Base-by-base conservation (phyloP, 2,329 filamentous ascomycete species). In the Alternaria panax region DNA sequence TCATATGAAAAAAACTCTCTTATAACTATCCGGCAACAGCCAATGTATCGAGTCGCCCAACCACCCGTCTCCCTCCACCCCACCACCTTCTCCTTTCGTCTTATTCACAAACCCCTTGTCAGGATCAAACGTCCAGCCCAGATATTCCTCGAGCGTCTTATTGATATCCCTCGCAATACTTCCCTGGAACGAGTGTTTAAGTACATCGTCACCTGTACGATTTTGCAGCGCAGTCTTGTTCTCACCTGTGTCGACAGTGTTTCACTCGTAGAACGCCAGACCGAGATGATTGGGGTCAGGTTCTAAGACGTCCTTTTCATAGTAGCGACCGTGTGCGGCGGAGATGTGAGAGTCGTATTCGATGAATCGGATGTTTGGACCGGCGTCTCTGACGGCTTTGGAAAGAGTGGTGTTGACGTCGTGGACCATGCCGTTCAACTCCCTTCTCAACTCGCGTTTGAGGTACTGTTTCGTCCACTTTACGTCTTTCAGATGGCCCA, bases 191-290 rank as follows among this genome's bases (percentile, higher is more conserved):
- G 62, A 69, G 0, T 68, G 70, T 70, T 68, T 46, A 11, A 25
- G 25, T 14, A 30, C 43, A 46, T 16, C 43, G 18, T 18, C 43
- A 1, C 24, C 52, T 2, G 69, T 69, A 5, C 38, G 30, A 24
- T 64, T 64, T 20, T 62, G 51, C n/a, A 74, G 11, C n/a, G 40
- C 59, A 1, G 63, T 67, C 1, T 40, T 46, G 25, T 74, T 68
- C 30, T 73, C 73, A 1, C 65, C 68, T 1, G 18, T n/a, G 42
- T 76, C 73, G 1, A 71, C 61, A 1, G 72, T 76, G 24, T 68
- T 60, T 72, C 73, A 75, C 34, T 77, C 73, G 47, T 73, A 77
- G 48, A 76, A 77, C 7, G 55, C 56, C 3, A 76, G 59, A 4
- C 50, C 72, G 2, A 14, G 3, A 8, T 73, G 68, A 41, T 74